A percentile compares a stretch with the other conserved stretches of the same genome.
These are phyloP conservation scores for Solanum lycopersicoides DNA, from an alignment of 257 asterid genomes.

Conservation along the genomic window DNA sequence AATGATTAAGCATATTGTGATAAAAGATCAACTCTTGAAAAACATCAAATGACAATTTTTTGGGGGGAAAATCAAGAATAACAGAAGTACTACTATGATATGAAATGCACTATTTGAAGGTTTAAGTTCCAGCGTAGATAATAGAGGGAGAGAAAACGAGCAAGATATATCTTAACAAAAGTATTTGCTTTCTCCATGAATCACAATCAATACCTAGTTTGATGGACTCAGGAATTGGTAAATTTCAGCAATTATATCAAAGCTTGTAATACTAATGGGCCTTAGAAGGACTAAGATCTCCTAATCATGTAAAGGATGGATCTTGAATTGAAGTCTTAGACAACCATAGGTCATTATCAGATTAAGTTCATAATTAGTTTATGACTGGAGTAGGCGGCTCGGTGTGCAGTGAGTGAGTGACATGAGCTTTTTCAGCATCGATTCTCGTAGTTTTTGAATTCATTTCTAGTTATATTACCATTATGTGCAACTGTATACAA, in stretches of 20 bases:
- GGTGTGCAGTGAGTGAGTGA: background rate
- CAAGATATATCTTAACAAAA: background rate
- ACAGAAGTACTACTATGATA: background rate
- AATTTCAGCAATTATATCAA: background rate
- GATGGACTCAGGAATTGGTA: background rate
- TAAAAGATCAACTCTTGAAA: background rate
- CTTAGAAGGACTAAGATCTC: background rate
- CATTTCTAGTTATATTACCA: background rate
- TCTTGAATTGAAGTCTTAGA: background rate
- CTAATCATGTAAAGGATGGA: background rate
- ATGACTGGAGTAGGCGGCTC: background rate
- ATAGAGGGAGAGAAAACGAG: background rate
- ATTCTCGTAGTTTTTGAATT: background rate
- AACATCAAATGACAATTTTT: background rate
- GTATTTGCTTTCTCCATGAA: background rate
- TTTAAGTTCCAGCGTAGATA: background rate
- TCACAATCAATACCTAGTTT: background rate
- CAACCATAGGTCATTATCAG: background rate
- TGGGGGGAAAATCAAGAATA: background rate
- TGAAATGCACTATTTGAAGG: background rate
- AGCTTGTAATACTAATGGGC: background rate
- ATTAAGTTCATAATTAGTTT: background rate
- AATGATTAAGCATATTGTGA: background rate
- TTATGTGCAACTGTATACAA: background rate
- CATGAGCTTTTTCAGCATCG: background rate